Percentiles rank a stretch among this genome's conserved stretches.
Conservation (phyloP, 306 rosid genomes). For the Sechiopsis laciniata region DNA sequence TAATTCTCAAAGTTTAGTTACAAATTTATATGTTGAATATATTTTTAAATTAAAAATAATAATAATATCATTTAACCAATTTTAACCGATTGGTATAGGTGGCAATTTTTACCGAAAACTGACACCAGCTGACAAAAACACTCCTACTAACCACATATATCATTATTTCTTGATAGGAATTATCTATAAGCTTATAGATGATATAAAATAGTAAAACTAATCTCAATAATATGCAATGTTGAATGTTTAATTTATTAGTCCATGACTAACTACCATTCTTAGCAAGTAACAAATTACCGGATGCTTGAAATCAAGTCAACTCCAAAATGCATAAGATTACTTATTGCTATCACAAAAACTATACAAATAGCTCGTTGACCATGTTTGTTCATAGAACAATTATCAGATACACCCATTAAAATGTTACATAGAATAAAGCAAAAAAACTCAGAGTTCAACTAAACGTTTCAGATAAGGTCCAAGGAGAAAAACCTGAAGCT, state of each 20-base stretch:
- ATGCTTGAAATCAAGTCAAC: constrained; percentile 9
- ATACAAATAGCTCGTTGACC: constrained; percentile 1
- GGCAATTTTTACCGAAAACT: no score
- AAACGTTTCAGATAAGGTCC: background rate
- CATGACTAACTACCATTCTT: background rate
- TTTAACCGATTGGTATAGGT: no score
- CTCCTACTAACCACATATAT: no score
- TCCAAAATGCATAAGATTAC: background rate
- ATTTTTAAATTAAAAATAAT: no score
- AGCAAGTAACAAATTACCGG: background rate
- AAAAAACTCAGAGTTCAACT: constrained; percentile 4
- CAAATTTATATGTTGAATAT: no score
- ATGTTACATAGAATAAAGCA: constrained; percentile 10
- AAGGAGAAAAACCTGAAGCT: background rate
- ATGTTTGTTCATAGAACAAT: background rate
- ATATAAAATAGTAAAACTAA: background rate
- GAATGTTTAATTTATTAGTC: background rate
- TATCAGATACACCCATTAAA: background rate
- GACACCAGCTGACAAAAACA: no score
- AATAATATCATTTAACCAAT: no score
- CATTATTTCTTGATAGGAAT: background rate
- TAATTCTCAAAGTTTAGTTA: no score
- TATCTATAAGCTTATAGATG: background rate
- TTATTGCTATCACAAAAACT: constrained; percentile 15
- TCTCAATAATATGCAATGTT: background rate